Evolutionary conservation across 2,329 filamentous ascomycete species (phyloP).

Genomic region (Tolypocladium pustulatum): DNA sequence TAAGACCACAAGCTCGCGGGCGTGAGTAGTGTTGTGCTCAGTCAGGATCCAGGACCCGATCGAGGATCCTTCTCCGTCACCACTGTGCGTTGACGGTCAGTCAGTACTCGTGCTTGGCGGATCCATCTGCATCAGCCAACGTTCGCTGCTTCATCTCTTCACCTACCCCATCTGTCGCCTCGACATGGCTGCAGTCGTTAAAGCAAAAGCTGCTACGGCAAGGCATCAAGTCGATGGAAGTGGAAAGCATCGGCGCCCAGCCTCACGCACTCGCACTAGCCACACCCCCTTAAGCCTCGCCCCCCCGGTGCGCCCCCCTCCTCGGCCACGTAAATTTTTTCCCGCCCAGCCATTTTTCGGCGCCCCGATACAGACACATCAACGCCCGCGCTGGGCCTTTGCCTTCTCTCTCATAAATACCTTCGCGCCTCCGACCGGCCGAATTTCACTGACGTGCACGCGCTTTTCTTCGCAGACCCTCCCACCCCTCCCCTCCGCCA

Average conservation of each 20-base stretch:
- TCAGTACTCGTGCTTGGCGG: too few species aligned
- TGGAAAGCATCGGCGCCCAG: not conserved
- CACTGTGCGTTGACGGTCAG: too few species aligned
- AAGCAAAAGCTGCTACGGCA: too few species aligned
- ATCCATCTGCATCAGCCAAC: too few species aligned
- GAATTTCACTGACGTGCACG: slow-evolving; percentile 34
- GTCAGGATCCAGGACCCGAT: too few species aligned
- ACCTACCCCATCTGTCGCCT: too few species aligned
- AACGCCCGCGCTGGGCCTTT: slow-evolving; percentile 21
- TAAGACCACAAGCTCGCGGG: not conserved
- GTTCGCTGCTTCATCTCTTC: too few species aligned
- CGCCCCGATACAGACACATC: slow-evolving; percentile 29
- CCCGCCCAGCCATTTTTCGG: slow-evolving; percentile 15
- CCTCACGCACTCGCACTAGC: slow-evolving; percentile 1
- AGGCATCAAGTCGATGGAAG: too few species aligned
- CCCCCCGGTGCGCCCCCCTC: slow-evolving; percentile 3
- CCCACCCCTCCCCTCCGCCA: slow-evolving; percentile 14
- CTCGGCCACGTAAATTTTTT: slow-evolving; percentile 26
- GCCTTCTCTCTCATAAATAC: slow-evolving; percentile 34
- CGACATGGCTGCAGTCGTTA: too few species aligned
- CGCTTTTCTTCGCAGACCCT: slow-evolving; percentile 32
- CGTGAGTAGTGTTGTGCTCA: not conserved
- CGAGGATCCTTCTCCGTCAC: too few species aligned
- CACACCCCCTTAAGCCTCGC: slow-evolving; percentile 4
- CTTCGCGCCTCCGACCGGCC: slow-evolving; percentile 31